Evolutionary conservation across 2,329 filamentous ascomycete genomes (phyloP).

Genomic region (Aphanoascus verrucosus): DNA sequence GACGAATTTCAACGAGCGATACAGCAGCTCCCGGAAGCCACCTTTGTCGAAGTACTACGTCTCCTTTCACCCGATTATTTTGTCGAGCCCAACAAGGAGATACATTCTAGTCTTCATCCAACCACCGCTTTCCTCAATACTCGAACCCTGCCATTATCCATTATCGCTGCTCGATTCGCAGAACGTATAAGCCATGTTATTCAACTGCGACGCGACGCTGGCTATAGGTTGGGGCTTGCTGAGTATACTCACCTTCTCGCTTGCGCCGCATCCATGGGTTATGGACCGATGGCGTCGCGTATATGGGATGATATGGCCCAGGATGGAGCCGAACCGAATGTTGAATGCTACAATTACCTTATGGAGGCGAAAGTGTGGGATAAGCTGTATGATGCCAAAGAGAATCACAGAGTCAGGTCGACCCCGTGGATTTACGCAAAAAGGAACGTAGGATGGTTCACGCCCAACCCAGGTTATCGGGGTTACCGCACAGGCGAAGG

Average conservation of each 20-base stretch:
- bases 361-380: slow-evolving; percentile 44
- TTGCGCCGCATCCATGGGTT: slow-evolving; percentile 41
- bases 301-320: slow-evolving; percentile 40
- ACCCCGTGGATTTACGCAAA: slow-evolving; percentile 25
- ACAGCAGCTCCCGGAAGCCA: slow-evolving; percentile 39
- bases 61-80: slow-evolving; percentile 50
- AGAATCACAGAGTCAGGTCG: slow-evolving; percentile 32
- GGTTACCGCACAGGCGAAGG: slow-evolving; percentile 24
- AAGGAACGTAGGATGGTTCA: slow-evolving; percentile 15
- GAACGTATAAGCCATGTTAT: slow-evolving; percentile 31
- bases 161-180: slow-evolving; percentile 33
- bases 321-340: slow-evolving; percentile 34
- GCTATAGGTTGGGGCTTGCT: slow-evolving; percentile 31
- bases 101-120: slow-evolving; percentile 43
- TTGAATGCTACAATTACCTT: slow-evolving; percentile 46
- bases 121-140: slow-evolving; percentile 34
- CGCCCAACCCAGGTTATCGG: slow-evolving; percentile 18
- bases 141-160: slow-evolving; percentile 30
- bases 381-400: slow-evolving; percentile 28
- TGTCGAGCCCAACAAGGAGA: slow-evolving; percentile 36
- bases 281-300: slow-evolving; percentile 33
- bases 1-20: slow-evolving; percentile 23
- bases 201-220: slow-evolving; percentile 28
- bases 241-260: slow-evolving; percentile 47
- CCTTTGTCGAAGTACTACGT: slow-evolving; percentile 54